Conservation (phyloP, 2,329 filamentous ascomycete species). For the Scytalidium lignicola region DNA sequence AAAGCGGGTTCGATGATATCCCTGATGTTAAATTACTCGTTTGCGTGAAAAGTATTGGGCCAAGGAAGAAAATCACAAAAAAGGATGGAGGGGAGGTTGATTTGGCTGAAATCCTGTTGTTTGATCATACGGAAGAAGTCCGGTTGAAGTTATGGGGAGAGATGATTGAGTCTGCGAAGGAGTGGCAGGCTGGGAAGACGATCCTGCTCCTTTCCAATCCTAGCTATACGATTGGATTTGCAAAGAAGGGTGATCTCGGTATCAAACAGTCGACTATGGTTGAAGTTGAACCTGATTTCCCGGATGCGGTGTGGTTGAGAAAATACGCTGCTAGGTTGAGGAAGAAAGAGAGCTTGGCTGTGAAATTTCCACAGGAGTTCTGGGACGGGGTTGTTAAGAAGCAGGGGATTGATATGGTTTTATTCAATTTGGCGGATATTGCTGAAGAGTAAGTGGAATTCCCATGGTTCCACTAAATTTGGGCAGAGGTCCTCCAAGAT, state of each 20-base stretch:
- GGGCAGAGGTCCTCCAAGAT: no score
- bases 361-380: conserved; percentile 38
- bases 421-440: conserved; percentile 39
- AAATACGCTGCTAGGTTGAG: conserved; percentile 40
- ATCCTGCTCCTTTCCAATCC: conserved; percentile 42
- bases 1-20: conserved; percentile 46
- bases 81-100: conserved; percentile 40
- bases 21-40: conserved; percentile 47
- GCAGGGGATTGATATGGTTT: conserved; percentile 26
- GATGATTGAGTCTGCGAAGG: conserved; percentile 37
- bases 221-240: conserved; percentile 14
- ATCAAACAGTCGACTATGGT: conserved; percentile 41
- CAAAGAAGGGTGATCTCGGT: conserved; percentile 23
- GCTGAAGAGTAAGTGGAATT: conserved; percentile 30
- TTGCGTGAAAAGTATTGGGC: conserved; percentile 52
- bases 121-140: conserved; percentile 52
- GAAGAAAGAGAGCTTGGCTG: conserved; percentile 45
- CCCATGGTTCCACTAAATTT: no score
- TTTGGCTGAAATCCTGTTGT: conserved; percentile 45
- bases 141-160: conserved; percentile 50
- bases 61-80: conserved; percentile 40
- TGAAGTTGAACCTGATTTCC: conserved; percentile 49
- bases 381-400: conserved; percentile 33
- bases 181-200: conserved; percentile 43
- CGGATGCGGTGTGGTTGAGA: conserved; percentile 49